Evolutionary conservation across 768 basidiomycete species (phyloP).

Genomic region (Tylopilus rubrobrunneus): DNA sequence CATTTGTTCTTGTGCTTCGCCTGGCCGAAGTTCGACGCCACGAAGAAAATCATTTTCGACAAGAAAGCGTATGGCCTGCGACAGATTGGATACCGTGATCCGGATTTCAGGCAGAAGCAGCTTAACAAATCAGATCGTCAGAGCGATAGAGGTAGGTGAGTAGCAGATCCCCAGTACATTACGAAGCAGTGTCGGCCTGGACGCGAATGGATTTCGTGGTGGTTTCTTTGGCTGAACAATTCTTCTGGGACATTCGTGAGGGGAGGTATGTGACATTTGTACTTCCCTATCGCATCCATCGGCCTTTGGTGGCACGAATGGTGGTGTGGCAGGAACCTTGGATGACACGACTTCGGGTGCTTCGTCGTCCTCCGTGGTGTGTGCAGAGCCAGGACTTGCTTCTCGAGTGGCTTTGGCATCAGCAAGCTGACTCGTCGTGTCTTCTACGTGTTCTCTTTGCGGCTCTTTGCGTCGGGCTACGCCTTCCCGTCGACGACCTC

Average conservation of each 20-base stretch:
- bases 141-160: background rate
- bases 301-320: constrained; percentile 3
- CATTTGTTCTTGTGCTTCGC: constrained; percentile 60
- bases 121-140: constrained; percentile 37
- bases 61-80: constrained; percentile 87
- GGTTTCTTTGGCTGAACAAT: constrained; percentile 45
- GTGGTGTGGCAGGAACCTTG: constrained; percentile 31
- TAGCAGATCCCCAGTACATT: constrained; percentile 49
- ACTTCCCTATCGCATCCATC: constrained; percentile 4
- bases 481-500: constrained; percentile 27
- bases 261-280: constrained; percentile 1
- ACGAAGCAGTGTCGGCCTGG: constrained; percentile 68
- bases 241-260: constrained; percentile 19
- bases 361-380: constrained; percentile 36
- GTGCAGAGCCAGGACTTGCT: constrained; percentile 17
- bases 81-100: constrained; percentile 85
- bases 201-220: constrained; percentile 60
- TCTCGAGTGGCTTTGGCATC: constrained; percentile 2
- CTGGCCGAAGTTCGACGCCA: constrained; percentile 76
- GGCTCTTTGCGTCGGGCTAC: background rate
- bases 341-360: constrained; percentile 60
- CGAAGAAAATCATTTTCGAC: constrained; percentile 86
- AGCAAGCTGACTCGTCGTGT: background rate
- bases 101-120: constrained; percentile 82
- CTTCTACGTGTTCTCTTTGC: background rate